Evolutionary conservation across 2,329 filamentous ascomycete genomes (phyloP).

Genomic region (Fusarium clavum): DNA sequence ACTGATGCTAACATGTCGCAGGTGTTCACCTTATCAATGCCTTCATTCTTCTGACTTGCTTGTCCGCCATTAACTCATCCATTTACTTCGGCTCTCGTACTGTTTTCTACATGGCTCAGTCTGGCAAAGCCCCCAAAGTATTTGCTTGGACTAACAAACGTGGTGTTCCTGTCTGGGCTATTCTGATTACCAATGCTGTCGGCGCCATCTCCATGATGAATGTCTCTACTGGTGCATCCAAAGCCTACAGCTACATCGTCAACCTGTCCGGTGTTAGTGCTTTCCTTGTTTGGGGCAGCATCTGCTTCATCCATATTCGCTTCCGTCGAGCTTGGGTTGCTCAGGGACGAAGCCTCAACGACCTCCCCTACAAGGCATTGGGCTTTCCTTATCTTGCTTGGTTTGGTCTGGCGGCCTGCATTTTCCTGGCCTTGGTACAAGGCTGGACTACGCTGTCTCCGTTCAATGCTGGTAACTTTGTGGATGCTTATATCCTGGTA

Average conservation of each 20-base stretch:
- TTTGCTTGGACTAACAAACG: slow-evolving; percentile 74
- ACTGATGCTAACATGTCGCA: slow-evolving; percentile 26
- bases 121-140: slow-evolving; percentile 76
- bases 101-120: slow-evolving; percentile 79
- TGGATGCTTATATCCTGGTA: slow-evolving; percentile 72
- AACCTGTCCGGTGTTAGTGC: slow-evolving; percentile 77
- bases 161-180: slow-evolving; percentile 70
- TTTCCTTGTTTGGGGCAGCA: slow-evolving; percentile 78
- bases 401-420: slow-evolving; percentile 67
- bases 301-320: slow-evolving; percentile 77
- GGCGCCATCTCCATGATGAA: slow-evolving; percentile 83
- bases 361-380: slow-evolving; percentile 67
- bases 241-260: slow-evolving; percentile 76
- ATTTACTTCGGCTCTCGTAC: slow-evolving; percentile 84
- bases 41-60: slow-evolving; percentile 78
- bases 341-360: slow-evolving; percentile 66
- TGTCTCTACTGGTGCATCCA: slow-evolving; percentile 71
- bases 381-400: slow-evolving; percentile 70
- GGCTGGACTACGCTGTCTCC: slow-evolving; percentile 71
- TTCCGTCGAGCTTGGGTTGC: slow-evolving; percentile 73
- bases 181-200: slow-evolving; percentile 77
- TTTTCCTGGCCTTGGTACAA: slow-evolving; percentile 70
- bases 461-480: slow-evolving; percentile 68
- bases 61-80: slow-evolving; percentile 78
- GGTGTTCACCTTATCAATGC: slow-evolving; percentile 80